Evolutionary conservation across 2,329 filamentous ascomycete genomes (phyloP).

Genomic region (Fusarium protoensiforme): DNA sequence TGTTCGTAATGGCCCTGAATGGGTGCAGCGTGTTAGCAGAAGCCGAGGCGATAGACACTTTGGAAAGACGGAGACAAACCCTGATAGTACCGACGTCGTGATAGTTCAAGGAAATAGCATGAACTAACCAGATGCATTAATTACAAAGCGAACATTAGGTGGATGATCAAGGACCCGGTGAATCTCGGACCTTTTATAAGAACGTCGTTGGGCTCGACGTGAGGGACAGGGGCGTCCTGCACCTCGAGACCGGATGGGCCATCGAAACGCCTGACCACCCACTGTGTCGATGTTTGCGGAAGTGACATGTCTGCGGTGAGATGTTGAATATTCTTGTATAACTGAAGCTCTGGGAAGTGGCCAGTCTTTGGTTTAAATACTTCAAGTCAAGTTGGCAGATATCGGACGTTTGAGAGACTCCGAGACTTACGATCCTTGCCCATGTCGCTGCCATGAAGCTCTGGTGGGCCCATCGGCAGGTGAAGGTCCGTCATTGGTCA

Average conservation of each 20-base stretch:
- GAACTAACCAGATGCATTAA: background rate
- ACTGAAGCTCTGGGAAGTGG: too few relatives aligned
- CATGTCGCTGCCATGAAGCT: too few relatives aligned
- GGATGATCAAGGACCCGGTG: background rate
- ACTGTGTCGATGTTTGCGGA: background rate
- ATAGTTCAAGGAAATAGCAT: conserved; percentile 19
- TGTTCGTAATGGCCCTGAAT: background rate
- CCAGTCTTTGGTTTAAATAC: too few relatives aligned
- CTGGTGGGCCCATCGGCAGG: too few relatives aligned
- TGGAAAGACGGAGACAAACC: conserved; percentile 1
- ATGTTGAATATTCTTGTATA: background rate
- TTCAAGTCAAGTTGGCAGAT: too few relatives aligned
- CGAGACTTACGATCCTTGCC: too few relatives aligned
- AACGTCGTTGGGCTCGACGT: background rate
- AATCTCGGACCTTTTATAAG: background rate
- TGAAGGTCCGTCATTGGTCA: too few relatives aligned
- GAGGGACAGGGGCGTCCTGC: background rate
- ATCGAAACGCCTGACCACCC: background rate
- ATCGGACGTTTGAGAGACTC: too few relatives aligned
- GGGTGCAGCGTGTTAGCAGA: background rate
- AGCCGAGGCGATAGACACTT: background rate
- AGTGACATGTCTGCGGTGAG: background rate
- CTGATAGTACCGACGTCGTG: conserved; percentile 5
- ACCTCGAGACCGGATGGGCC: background rate
- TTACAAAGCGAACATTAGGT: background rate